Evolutionary conservation across 2,329 filamentous ascomycete species (phyloP).

Genomic region (Pseudogymnoascus sp.): DNA sequence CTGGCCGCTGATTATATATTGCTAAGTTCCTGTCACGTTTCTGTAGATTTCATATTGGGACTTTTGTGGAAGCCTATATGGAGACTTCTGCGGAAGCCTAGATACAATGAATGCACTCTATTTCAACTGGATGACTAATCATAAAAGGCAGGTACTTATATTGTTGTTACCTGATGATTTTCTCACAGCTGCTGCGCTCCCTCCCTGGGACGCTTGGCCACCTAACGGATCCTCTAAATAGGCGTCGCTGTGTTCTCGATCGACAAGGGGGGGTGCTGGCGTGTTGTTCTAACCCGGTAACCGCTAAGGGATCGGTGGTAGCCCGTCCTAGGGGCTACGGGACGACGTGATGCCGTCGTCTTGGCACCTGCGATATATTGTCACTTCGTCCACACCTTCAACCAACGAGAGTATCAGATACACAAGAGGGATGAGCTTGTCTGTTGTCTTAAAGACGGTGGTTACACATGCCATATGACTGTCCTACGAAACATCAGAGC

Average conservation of each 20-base stretch:
- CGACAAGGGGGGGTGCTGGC: too few relatives aligned
- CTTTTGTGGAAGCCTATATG: neutral
- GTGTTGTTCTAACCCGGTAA: too few relatives aligned
- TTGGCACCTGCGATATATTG: too few relatives aligned
- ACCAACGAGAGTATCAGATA: neutral
- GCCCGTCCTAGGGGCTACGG: too few relatives aligned
- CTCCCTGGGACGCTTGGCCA: too few relatives aligned
- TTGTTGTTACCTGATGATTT: too few relatives aligned
- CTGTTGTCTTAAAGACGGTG: neutral
- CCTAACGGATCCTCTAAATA: too few relatives aligned
- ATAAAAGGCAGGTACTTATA: neutral
- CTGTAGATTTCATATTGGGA: neutral
- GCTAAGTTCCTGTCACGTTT: neutral
- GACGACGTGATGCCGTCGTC: too few relatives aligned
- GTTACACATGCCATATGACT: neutral
- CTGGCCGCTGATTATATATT: neutral
- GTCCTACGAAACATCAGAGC: neutral
- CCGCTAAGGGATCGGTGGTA: too few relatives aligned
- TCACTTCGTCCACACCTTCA: neutral
- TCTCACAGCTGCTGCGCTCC: too few relatives aligned
- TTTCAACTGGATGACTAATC: neutral
- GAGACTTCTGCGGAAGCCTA: neutral
- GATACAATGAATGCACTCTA: neutral
- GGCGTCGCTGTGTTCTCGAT: too few relatives aligned
- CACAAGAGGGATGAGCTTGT: neutral